phyloP scores from a whole-genome alignment of 352 stramenopile genomes.

The Achlya hypogyna region DNA sequence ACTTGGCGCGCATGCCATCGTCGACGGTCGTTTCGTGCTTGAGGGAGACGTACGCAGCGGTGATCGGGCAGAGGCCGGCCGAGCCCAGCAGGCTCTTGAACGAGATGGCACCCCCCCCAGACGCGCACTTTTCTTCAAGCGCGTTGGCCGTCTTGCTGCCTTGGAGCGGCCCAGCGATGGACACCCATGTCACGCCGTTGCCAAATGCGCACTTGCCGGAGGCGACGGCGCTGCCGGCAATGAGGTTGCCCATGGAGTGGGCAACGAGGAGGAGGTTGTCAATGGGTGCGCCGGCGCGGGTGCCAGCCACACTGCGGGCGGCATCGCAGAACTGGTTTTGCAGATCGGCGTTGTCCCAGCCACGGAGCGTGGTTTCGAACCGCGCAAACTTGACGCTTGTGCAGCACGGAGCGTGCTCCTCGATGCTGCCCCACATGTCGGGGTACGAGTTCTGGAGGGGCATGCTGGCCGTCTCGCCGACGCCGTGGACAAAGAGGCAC shows the following conservation, averaged over 20 bases:
- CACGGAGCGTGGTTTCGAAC: slow-evolving; percentile 23
- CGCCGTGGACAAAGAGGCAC: slow-evolving; percentile 41
- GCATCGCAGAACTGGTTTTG: slow-evolving; percentile 23
- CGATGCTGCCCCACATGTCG: slow-evolving; percentile 24
- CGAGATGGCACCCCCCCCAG: background rate
- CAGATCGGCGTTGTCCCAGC: slow-evolving; percentile 25
- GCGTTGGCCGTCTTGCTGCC: slow-evolving; percentile 25
- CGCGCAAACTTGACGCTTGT: slow-evolving; percentile 28
- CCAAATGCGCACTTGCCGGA: slow-evolving; percentile 26
- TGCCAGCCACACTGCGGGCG: slow-evolving; percentile 12
- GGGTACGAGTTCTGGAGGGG: slow-evolving; percentile 14
- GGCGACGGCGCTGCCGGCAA: slow-evolving; percentile 24
- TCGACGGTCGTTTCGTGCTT: slow-evolving; percentile 13
- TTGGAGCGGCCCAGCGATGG: slow-evolving; percentile 29
- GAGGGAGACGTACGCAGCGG: slow-evolving; percentile 26
- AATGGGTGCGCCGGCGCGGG: slow-evolving; percentile 20
- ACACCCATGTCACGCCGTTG: slow-evolving; percentile 32
- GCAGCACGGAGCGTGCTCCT: slow-evolving; percentile 34
- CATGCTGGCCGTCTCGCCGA: slow-evolving; percentile 25
- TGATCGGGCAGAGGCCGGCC: slow-evolving; percentile 25
- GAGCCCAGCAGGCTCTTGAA: slow-evolving; percentile 4
- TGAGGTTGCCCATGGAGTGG: slow-evolving; percentile 46
- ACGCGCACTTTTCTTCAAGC: background rate
- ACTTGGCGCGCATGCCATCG: slow-evolving; percentile 23
- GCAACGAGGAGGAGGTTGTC: slow-evolving; percentile 29